Percentiles rank a stretch among this genome's conserved stretches.
These are phyloP conservation scores for Fusarium nurragi DNA, from an alignment of 2,329 filamentous ascomycete genomes.

Conservation along the genomic window DNA sequence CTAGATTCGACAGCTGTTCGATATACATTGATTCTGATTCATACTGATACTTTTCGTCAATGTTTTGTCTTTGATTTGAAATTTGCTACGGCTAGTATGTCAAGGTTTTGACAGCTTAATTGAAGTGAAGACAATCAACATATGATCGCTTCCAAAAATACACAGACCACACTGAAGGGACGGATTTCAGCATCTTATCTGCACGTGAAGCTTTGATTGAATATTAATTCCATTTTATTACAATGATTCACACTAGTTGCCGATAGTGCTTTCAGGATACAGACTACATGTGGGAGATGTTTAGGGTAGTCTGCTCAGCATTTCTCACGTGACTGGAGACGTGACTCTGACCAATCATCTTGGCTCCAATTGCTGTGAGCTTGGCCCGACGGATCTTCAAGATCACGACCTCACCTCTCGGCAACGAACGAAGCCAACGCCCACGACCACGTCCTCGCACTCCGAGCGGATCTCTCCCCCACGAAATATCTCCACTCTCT, in stretches of 20 bases:
- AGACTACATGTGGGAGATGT: neutral
- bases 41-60: neutral
- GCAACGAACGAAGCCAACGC: slow-evolving; percentile 38
- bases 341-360: slow-evolving; percentile 38
- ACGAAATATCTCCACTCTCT: slow-evolving; percentile 20
- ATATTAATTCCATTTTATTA: no score
- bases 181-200: no score
- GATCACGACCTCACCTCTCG: slow-evolving; percentile 44
- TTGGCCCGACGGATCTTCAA: slow-evolving; percentile 39
- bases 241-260: neutral
- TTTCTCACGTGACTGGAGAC: slow-evolving; percentile 33
- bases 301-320: slow-evolving; percentile 8
- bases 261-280: neutral
- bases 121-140: no score
- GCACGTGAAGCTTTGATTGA: no score
- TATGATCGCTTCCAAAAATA: no score
- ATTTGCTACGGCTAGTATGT: neutral
- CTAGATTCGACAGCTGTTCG: slow-evolving; percentile 17
- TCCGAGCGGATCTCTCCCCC: slow-evolving; percentile 27
- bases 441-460: slow-evolving; percentile 25
- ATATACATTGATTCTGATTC: neutral
- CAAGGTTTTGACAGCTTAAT: no score
- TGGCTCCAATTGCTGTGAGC: slow-evolving; percentile 43
- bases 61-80: neutral
- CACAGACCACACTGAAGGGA: no score